Base-by-base conservation (phyloP, 73 alveolate species). In the Paramecium sexaurelia region DNA sequence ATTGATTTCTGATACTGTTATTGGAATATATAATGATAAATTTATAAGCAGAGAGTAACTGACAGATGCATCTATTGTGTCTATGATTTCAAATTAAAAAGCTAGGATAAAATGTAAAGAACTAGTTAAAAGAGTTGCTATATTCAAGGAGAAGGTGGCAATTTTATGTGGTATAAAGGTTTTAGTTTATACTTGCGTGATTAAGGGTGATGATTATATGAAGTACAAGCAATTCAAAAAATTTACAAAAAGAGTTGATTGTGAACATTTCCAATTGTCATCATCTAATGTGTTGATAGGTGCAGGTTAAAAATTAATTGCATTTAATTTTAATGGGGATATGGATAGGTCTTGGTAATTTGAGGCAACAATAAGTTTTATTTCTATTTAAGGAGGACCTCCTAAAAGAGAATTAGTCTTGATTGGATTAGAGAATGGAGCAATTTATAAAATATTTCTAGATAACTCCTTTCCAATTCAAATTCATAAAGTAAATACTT, bases 271-370 rank as follows among this genome's bases (percentile, higher is more conserved):
- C 33, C 39, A 37, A 33, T 29, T 86, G 45, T 36, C 55, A 17
- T 86, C 87, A 6, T 61, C 83, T 17, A 71, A 86, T 75, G 55
- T 86, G 0, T 17, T 86, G 9, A 75, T 75, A n/a, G 83, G 87
- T 11, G 73, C 29, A 10, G 66, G 37, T 22, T 56, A 55, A 22
- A 86, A 86, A 37, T 32, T 86, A 13, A 37, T 61, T 29, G 67
- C 85, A 19, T 86, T 51, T 13, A 27, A 86, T 55, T 86, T 86
- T 40, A 55, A 57, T 33, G 93, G 93, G 0, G 93, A 86, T 61
- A 61, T 86, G 85, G 93, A 86, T 61, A 86, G 85, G 36, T 55
- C 83, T 6, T 86, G 93, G 93, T 33, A 66, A 5, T 86, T 86
- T 33, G 93, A 86, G 15, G 56, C 87, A 55, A 5, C 36, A 29